Base-by-base conservation (phyloP, 139 green algal genomes). In the Chlamydomonas applanata region DNA sequence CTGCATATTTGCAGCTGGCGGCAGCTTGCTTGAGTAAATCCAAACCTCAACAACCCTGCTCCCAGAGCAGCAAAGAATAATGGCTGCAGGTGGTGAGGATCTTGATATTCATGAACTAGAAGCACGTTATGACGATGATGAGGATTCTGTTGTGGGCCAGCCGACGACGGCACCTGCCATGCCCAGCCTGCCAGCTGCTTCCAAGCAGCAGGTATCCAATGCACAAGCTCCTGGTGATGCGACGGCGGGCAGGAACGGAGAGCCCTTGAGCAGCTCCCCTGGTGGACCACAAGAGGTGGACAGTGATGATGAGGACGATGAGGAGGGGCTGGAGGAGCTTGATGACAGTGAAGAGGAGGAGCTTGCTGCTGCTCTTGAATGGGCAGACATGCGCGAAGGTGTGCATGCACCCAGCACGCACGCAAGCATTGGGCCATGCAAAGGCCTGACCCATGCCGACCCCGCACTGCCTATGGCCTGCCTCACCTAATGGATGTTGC, bases 361-460 rank as follows among this genome's bases (percentile, higher is more conserved):
- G 27, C 53, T 62, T 30, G 63, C 63, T 56, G 80, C 79, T 2
- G 90, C 87, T 0, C 35, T 94, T 34, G 89, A 94, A 44, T 94
- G 87, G 89, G 87, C 85, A 17, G 90, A 96, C 67, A 77, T 90
- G 53, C 77, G 79, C 1, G 91, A 94, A 52, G 85, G 86, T 92
- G 71, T 17, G 52, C 57, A 33, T 16, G 7, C 9, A 9, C 22
- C 33, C n/a, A 34, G 22, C 24, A 69, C 14, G 19, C 4, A 4
- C 24, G 4, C 13, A 11, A 29, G 44, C 61, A 29, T 69, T 13
- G 29, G 61, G 17, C 29, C 4, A 9, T 69, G 22, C 29, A 49
- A 60, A 44, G 67, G 45, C 44, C n/a, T n/a, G n/a, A n/a, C n/a
- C n/a, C n/a, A n/a, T n/a, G n/a, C n/a, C n/a, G n/a, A n/a, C n/a